Conservation (phyloP, 1,139 yeast genomes). For the Hemisphaericaspora subhashii region DNA sequence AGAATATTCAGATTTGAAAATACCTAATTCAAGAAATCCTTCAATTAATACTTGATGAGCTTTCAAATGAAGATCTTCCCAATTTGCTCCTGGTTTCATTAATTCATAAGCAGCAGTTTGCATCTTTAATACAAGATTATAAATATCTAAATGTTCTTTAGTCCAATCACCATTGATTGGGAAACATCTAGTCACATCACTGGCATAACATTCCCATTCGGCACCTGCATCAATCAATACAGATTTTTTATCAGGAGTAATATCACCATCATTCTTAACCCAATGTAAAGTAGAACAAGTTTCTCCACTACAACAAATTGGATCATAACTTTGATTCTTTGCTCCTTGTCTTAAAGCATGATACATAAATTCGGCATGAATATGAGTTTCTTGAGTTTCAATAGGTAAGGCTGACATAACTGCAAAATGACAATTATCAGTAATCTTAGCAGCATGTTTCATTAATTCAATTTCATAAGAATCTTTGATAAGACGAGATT, state of each 20-base stretch:
- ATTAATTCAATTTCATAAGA: constrained; percentile 72
- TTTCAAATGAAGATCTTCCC: constrained; percentile 83
- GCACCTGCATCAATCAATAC: constrained; percentile 95
- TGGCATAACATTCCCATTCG: constrained; percentile 90
- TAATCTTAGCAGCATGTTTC: constrained; percentile 77
- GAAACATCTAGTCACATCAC: constrained; percentile 94
- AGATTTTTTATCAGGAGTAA: constrained; percentile 52
- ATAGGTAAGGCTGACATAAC: constrained; percentile 93
- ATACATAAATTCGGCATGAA: constrained; percentile 92
- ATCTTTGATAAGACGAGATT: constrained; percentile 82
- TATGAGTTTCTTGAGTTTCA: constrained; percentile 83
- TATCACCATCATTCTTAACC: constrained; percentile 73
- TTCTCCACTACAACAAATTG: constrained; percentile 93
- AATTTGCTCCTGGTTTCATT: constrained; percentile 76
- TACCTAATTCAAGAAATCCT: constrained; percentile 71
- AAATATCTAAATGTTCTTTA: constrained; percentile 78
- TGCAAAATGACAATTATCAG: constrained; percentile 85
- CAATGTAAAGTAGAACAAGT: constrained; percentile 91
- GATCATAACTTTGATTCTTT: constrained; percentile 85
- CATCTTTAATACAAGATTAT: constrained; percentile 81
- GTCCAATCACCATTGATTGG: constrained; percentile 92
- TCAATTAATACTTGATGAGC: constrained; percentile 79
- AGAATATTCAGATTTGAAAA: constrained; percentile 62
- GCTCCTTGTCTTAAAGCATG: constrained; percentile 95
- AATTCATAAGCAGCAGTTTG: constrained; percentile 66